Percentiles rank a stretch among this genome's conserved stretches.
Conservation (phyloP, 2,329 filamentous ascomycete species). For the Verticillium nonalfalfae region DNA sequence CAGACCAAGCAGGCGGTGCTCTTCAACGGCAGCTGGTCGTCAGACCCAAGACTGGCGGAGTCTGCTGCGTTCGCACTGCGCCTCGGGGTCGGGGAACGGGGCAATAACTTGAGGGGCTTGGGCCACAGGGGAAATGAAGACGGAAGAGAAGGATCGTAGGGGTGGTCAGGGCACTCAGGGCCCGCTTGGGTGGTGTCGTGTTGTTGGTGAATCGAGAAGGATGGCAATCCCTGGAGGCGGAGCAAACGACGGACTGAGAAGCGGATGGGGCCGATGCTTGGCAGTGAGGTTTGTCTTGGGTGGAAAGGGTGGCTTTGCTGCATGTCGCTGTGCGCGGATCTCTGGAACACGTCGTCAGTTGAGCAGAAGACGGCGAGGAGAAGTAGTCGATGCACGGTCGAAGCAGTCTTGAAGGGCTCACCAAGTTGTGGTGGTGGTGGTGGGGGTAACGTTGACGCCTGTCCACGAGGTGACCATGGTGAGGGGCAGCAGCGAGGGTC, state of each 20-base stretch:
- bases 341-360: no score
- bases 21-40: background rate
- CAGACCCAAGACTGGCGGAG: background rate
- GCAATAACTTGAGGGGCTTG: constrained; percentile 2
- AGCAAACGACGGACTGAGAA: constrained; percentile 2
- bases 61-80: background rate
- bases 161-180: constrained; percentile 1
- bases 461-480: no score
- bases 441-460: no score
- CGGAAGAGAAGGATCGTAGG: constrained; percentile 3
- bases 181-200: background rate
- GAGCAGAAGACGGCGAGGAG: no score
- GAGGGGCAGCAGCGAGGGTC: no score
- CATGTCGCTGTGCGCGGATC: no score
- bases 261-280: background rate
- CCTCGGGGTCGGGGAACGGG: background rate
- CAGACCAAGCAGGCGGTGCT: background rate
- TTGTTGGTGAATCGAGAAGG: constrained; percentile 3
- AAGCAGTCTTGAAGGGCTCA: no score
- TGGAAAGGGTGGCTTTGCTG: background rate
- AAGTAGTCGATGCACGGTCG: no score
- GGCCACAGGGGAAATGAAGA: constrained; percentile 10
- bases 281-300: background rate
- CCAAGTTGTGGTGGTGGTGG: no score
- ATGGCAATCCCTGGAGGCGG: constrained; percentile 11